phyloP scores from a whole-genome alignment of 108 stramenopile genomes.

The Pseudonitzschia multistriata region DNA sequence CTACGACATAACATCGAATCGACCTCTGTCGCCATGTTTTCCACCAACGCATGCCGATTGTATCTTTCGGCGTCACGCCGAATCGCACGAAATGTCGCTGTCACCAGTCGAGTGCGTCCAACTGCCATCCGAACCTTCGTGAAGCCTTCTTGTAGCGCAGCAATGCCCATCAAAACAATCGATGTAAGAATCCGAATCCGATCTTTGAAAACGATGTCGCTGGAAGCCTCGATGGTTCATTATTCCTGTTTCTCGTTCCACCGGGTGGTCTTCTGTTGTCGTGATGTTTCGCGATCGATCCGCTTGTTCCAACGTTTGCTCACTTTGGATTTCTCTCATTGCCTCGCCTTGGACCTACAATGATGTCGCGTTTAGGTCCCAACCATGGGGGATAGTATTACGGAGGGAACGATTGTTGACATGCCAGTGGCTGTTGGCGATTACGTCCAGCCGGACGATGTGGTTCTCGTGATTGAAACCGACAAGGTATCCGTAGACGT shows the following conservation, averaged over 20 bases:
- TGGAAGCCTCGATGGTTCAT: background rate
- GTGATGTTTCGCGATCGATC: too few relatives aligned
- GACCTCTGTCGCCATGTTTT: constrained; percentile 2
- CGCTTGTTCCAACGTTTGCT: background rate
- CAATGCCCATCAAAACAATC: constrained; percentile 77
- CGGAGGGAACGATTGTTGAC: constrained; percentile 95
- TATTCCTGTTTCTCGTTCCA: background rate
- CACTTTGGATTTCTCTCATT: background rate
- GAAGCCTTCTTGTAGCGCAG: constrained; percentile 23
- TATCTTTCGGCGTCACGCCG: constrained; percentile 14
- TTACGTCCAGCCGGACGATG: constrained; percentile 75
- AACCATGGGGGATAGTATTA: constrained; percentile 96
- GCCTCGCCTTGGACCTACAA: background rate
- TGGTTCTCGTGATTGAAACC: constrained; percentile 93
- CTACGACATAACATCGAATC: background rate
- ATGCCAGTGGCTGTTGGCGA: constrained; percentile 87
- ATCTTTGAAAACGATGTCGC: background rate
- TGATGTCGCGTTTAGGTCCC: constrained; percentile 52
- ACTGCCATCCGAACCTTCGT: constrained; percentile 26
- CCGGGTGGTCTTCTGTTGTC: background rate
- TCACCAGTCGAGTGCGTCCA: background rate
- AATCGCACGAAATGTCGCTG: background rate
- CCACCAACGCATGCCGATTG: constrained; percentile 7
- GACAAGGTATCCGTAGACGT: constrained; percentile 96
- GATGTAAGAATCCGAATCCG: constrained; percentile 43